phyloP scores from a whole-genome alignment of 495 filamentous ascomycete genomes.

The Penicillium daleae region DNA sequence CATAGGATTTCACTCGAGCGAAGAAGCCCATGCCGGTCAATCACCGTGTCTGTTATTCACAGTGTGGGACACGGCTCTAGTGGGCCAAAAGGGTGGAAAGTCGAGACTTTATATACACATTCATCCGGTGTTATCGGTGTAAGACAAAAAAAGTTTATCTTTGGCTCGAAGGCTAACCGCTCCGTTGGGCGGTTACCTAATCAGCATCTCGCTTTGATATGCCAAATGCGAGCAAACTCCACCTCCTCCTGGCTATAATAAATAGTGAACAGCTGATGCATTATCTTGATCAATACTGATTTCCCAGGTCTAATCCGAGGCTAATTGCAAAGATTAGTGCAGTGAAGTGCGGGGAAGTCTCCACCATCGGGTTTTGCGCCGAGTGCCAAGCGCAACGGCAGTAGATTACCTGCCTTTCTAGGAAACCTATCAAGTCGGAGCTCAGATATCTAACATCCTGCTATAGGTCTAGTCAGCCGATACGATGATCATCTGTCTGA shows the following conservation, averaged over 20 bases:
- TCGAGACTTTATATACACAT: slow-evolving; percentile 1
- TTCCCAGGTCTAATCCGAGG: background rate
- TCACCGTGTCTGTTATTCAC: slow-evolving; percentile 19
- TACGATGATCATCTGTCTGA: background rate
- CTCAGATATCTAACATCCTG: background rate
- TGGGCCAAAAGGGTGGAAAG: background rate
- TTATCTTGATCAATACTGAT: background rate
- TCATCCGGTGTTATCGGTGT: background rate
- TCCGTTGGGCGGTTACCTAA: background rate
- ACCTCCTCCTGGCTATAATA: background rate
- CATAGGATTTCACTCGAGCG: slow-evolving; percentile 5
- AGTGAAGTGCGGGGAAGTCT: slow-evolving; percentile 11
- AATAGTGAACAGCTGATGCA: background rate
- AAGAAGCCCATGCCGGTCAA: slow-evolving; percentile 3
- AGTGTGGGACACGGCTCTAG: background rate
- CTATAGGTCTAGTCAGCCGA: background rate
- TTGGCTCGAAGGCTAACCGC: slow-evolving; percentile 1
- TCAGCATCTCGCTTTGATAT: slow-evolving; percentile 3
- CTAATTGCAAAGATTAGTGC: background rate
- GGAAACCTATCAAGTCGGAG: slow-evolving; percentile 11
- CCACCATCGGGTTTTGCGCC: slow-evolving; percentile 11
- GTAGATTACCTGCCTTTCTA: slow-evolving; percentile 11
- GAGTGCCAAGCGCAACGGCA: slow-evolving; percentile 1
- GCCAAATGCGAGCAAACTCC: background rate
- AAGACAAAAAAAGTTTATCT: background rate